phyloP scores from a whole-genome alignment of 176 grass and related monocot genomes.

The Alloteropsis semialata region DNA sequence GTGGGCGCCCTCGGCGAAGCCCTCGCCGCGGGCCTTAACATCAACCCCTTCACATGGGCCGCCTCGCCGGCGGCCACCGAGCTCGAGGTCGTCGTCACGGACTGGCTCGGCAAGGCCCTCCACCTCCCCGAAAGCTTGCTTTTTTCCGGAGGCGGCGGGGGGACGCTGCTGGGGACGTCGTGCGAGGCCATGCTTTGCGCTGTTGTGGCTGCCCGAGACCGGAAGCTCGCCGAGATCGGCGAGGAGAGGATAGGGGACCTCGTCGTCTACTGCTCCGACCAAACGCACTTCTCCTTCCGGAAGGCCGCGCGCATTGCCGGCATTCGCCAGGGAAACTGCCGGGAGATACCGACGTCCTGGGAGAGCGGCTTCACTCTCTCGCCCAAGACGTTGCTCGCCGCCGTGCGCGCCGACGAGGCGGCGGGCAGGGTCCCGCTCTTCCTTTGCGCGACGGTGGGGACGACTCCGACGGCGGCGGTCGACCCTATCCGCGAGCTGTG shows the following conservation, averaged over 20 bases:
- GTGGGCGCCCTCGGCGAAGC: conserved; percentile 33
- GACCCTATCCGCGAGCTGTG: conserved; percentile 46
- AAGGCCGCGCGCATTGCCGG: conserved; percentile 46
- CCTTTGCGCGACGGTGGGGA: conserved; percentile 50
- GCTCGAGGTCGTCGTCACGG: conserved; percentile 43
- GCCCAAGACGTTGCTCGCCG: background rate
- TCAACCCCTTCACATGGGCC: conserved; percentile 39
- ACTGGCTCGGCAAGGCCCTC: conserved; percentile 50
- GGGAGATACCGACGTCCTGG: conserved; percentile 11
- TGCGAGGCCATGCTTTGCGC: conserved; percentile 45
- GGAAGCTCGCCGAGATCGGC: conserved; percentile 26
- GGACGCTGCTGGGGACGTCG: conserved; percentile 34
- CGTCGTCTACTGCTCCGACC: conserved; percentile 56
- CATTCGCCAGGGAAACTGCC: conserved; percentile 38
- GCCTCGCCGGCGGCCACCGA: conserved; percentile 40
- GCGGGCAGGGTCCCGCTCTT: conserved; percentile 24
- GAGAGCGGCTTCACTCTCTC: conserved; percentile 13
- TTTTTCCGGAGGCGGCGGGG: conserved; percentile 35
- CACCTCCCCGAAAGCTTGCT: conserved; percentile 4
- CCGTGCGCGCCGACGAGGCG: conserved; percentile 31
- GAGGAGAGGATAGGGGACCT: conserved; percentile 22
- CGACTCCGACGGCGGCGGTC: conserved; percentile 24
- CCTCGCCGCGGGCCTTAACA: conserved; percentile 29
- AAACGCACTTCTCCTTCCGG: conserved; percentile 49
- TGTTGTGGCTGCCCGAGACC: conserved; percentile 40